Evolutionary conservation across 768 basidiomycete genomes (phyloP).

Genomic region (Termitomyces bulborhizus): DNA sequence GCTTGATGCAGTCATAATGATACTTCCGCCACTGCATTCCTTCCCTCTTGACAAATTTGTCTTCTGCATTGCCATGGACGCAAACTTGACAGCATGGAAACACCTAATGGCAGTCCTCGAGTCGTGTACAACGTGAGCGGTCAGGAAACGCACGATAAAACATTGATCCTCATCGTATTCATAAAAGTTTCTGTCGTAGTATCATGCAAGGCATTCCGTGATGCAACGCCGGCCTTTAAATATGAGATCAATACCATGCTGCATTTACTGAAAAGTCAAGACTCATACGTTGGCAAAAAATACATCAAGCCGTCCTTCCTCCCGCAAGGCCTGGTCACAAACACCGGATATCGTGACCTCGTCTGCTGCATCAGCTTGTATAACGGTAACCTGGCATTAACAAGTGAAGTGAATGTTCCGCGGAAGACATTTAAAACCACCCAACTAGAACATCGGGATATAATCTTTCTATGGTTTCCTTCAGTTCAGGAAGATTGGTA

Average conservation of each 20-base stretch:
- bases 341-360: constrained; percentile 59
- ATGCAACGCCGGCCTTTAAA: constrained; percentile 61
- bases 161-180: constrained; percentile 74
- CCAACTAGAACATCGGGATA: constrained; percentile 81
- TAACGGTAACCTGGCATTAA: constrained; percentile 57
- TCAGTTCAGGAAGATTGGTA: constrained; percentile 64
- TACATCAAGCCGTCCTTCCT: constrained; percentile 84
- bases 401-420: not conserved
- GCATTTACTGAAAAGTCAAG: not conserved
- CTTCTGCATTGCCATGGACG: constrained; percentile 73
- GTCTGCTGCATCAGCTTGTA: constrained; percentile 82
- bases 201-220: constrained; percentile 36
- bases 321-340: constrained; percentile 66
- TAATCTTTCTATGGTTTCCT: constrained; percentile 53
- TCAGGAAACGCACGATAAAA: constrained; percentile 37
- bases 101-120: constrained; percentile 40
- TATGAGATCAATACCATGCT: not conserved
- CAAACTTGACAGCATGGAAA: constrained; percentile 87
- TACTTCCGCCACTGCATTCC: constrained; percentile 65
- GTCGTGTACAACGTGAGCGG: not conserved
- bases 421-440: not conserved
- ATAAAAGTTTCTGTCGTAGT: constrained; percentile 63
- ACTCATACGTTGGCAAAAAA: constrained; percentile 87
- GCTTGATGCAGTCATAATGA: constrained; percentile 86
- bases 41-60: constrained; percentile 66